phyloP scores from a whole-genome alignment of 768 basidiomycete genomes.

The Boletus vinaceobasis region DNA sequence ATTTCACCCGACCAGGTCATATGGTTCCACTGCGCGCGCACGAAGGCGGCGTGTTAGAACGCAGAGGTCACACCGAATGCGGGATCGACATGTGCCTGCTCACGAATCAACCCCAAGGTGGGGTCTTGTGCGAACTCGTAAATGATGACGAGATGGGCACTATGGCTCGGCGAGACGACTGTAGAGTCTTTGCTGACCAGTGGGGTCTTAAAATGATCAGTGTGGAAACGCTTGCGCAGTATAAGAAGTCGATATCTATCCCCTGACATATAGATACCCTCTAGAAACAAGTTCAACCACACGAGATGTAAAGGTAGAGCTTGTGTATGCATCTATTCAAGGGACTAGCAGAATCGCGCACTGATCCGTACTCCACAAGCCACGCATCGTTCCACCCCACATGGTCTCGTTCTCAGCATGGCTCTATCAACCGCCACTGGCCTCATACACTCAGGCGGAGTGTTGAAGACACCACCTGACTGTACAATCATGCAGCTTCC shows the following conservation, averaged over 20 bases:
- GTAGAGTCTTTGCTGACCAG: constrained; percentile 82
- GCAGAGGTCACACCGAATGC: constrained; percentile 92
- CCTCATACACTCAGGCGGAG: too few relatives aligned
- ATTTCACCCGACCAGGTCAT: constrained; percentile 93
- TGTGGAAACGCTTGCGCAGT: constrained; percentile 74
- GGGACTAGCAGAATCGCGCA: not conserved
- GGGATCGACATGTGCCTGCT: constrained; percentile 83
- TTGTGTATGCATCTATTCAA: not conserved
- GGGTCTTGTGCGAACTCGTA: constrained; percentile 91
- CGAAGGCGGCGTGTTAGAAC: constrained; percentile 77
- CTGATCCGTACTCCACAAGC: not conserved
- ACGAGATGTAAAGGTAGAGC: not conserved
- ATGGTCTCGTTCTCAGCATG: too few relatives aligned
- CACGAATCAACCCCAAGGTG: constrained; percentile 57
- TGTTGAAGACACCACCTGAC: too few relatives aligned
- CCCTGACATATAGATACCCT: not conserved
- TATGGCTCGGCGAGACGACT: constrained; percentile 96
- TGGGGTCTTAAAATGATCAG: constrained; percentile 95
- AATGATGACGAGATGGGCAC: constrained; percentile 85
- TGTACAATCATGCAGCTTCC: too few relatives aligned
- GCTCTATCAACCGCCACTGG: too few relatives aligned
- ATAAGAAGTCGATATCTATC: constrained; percentile 17
- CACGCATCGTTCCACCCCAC: not conserved
- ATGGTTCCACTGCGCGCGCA: constrained; percentile 90
- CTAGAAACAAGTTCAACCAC: not conserved